A percentile compares a stretch with the other conserved stretches of the same genome.
Evolutionary conservation across 2,329 filamentous ascomycete genomes (phyloP).

Genomic region (Monilinia fructigena): DNA sequence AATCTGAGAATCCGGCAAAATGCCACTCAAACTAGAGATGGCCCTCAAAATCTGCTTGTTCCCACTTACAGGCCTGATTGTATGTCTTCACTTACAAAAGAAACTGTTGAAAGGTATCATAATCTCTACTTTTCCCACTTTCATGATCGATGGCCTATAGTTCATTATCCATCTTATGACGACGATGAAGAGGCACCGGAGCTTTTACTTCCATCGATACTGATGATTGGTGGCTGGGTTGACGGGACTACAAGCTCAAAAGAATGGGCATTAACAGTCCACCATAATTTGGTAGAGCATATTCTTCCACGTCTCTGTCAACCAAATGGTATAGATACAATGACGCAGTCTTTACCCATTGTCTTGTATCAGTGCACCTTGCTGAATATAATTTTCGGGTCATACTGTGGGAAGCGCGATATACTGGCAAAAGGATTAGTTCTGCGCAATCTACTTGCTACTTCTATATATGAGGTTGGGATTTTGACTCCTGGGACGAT

Average conservation of each 20-base stretch:
- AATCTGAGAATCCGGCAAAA: slow-evolving; percentile 27
- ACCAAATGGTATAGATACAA: slow-evolving; percentile 38
- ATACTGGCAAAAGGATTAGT: slow-evolving; percentile 40
- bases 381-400: slow-evolving; percentile 44
- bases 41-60: neutral
- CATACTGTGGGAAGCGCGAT: slow-evolving; percentile 34
- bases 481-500: slow-evolving; percentile 43
- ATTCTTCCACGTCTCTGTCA: slow-evolving; percentile 32
- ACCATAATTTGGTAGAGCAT: slow-evolving; percentile 39
- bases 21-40: neutral
- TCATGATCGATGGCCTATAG: slow-evolving; percentile 45
- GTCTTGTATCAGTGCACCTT: slow-evolving; percentile 41
- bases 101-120: slow-evolving; percentile 27
- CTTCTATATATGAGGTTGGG: slow-evolving; percentile 41
- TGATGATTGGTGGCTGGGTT: slow-evolving; percentile 46
- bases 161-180: slow-evolving; percentile 43
- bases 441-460: slow-evolving; percentile 42
- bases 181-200: slow-evolving; percentile 35
- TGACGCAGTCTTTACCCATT: slow-evolving; percentile 28
- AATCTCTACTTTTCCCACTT: slow-evolving; percentile 45
- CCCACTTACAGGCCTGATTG: neutral
- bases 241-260: slow-evolving; percentile 36
- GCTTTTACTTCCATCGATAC: slow-evolving; percentile 38
- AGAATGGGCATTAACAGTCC: slow-evolving; percentile 38
- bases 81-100: slow-evolving; percentile 19